phyloP scores from a whole-genome alignment of 257 asterid genomes.

The Apocynum venetum region DNA sequence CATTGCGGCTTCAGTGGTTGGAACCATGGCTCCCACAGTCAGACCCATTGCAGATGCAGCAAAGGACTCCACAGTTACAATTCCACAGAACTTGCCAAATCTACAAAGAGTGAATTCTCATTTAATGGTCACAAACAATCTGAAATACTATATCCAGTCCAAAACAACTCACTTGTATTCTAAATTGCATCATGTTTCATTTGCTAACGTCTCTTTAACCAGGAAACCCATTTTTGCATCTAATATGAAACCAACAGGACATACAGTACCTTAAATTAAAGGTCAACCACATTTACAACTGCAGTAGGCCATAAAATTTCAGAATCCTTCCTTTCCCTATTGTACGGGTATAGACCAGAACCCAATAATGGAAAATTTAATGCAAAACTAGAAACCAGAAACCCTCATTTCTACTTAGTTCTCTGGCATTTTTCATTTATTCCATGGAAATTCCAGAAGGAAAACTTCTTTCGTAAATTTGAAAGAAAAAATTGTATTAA shows the following conservation, averaged over 20 bases:
- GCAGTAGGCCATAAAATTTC: neutral
- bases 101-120: slow-evolving; percentile 31
- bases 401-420: neutral
- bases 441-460: neutral
- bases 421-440: neutral
- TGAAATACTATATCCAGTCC: neutral
- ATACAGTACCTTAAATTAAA: neutral
- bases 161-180: neutral
- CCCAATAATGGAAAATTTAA: neutral
- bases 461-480: neutral
- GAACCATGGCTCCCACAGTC: slow-evolving; percentile 97
- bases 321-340: neutral
- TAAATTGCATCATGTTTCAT: neutral
- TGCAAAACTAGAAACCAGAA: neutral
- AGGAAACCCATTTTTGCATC: neutral
- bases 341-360: neutral
- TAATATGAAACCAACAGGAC: neutral
- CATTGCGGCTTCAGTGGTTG: slow-evolving; percentile 95
- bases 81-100: slow-evolving; percentile 86
- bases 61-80: slow-evolving; percentile 83
- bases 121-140: slow-evolving; percentile 2
- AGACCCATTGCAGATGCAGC: slow-evolving; percentile 98
- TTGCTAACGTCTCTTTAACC: neutral
- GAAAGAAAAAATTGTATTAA: too few species aligned
- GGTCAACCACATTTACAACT: neutral